A percentile compares a stretch with the other conserved stretches of the same genome.
Evolutionary conservation across 352 stramenopile genomes (phyloP).

Genomic region (Globisporangium radiosum): DNA sequence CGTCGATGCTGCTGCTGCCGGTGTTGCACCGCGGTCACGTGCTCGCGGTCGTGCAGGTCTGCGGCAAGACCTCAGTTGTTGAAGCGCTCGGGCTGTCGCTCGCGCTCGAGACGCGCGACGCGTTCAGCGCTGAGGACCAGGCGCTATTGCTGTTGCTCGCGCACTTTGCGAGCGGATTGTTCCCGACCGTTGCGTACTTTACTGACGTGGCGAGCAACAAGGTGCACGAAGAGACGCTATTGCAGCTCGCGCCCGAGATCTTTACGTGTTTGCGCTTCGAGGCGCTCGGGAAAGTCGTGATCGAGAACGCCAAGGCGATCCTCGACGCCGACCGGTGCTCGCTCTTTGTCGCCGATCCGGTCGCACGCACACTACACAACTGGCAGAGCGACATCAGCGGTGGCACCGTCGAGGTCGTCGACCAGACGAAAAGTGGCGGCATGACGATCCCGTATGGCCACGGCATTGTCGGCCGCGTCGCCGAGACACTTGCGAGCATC

Average conservation of each 20-base stretch:
- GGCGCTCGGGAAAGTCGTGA: slow-evolving; percentile 69
- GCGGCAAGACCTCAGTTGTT: slow-evolving; percentile 53
- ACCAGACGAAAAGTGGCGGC: slow-evolving; percentile 7
- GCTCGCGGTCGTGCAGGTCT: slow-evolving; percentile 54
- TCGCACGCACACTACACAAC: slow-evolving; percentile 48
- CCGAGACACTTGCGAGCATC: slow-evolving; percentile 51
- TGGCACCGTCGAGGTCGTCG: slow-evolving; percentile 46
- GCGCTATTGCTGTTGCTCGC: slow-evolving; percentile 37
- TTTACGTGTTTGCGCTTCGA: slow-evolving; percentile 80
- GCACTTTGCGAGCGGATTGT: slow-evolving; percentile 55
- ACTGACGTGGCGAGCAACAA: slow-evolving; percentile 79
- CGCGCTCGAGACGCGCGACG: slow-evolving; percentile 46
- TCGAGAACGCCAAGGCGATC: slow-evolving; percentile 70
- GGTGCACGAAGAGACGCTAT: slow-evolving; percentile 72
- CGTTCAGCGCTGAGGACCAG: slow-evolving; percentile 59
- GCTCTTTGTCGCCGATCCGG: slow-evolving; percentile 59
- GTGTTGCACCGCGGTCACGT: slow-evolving; percentile 29
- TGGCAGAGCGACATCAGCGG: slow-evolving; percentile 73
- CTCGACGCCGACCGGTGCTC: slow-evolving; percentile 70
- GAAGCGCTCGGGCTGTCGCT: slow-evolving; percentile 54
- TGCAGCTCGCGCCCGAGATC: slow-evolving; percentile 66
- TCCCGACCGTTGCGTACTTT: slow-evolving; percentile 71
- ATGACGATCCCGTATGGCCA: slow-evolving; percentile 73
- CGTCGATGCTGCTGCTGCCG: slow-evolving; percentile 54
- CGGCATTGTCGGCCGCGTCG: slow-evolving; percentile 65